Evolutionary conservation across 2,329 filamentous ascomycete species (phyloP).

Genomic region (Xylaria sp.): DNA sequence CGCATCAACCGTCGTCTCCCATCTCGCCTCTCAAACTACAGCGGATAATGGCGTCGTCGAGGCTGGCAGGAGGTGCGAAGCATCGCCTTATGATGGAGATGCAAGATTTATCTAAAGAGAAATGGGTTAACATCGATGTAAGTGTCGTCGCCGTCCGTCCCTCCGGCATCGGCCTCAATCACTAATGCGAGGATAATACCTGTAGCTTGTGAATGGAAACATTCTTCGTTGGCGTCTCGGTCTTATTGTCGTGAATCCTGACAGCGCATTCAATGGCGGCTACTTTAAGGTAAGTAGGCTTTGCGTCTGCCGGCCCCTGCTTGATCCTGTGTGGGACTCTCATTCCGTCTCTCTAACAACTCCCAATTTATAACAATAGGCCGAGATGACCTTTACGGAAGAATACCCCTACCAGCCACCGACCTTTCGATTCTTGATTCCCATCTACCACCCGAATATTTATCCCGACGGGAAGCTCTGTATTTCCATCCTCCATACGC

Average conservation of each 20-base stretch:
- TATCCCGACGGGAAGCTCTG: slow-evolving; percentile 91
- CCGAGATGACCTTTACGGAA: slow-evolving; percentile 84
- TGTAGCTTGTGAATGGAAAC: slow-evolving; percentile 79
- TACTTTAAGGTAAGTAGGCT: slow-evolving; percentile 76
- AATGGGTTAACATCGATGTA: slow-evolving; percentile 92
- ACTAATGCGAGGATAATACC: slow-evolving; percentile 13
- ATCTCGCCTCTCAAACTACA: slow-evolving; percentile 5
- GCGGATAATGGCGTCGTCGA: slow-evolving; percentile 46
- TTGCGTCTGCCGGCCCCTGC: neutral
- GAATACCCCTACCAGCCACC: slow-evolving; percentile 94
- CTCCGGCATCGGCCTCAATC: slow-evolving; percentile 24
- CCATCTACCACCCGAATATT: slow-evolving; percentile 92
- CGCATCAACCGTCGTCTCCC: slow-evolving; percentile 6
- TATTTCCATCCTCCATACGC: slow-evolving; percentile 94
- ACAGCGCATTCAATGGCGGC: slow-evolving; percentile 90
- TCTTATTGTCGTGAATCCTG: slow-evolving; percentile 91
- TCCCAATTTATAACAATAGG: slow-evolving; percentile 55
- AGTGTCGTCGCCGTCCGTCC: slow-evolving; percentile 42
- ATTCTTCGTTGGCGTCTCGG: slow-evolving; percentile 89
- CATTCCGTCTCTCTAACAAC: slow-evolving; percentile 6
- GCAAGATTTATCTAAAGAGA: slow-evolving; percentile 83
- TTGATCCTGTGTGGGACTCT: neutral
- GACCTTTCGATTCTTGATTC: slow-evolving; percentile 82
- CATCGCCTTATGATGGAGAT: slow-evolving; percentile 91
- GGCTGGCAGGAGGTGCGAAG: slow-evolving; percentile 64